Conservation (phyloP, 345 rosid genomes). For the Pistacia atlantica region DNA sequence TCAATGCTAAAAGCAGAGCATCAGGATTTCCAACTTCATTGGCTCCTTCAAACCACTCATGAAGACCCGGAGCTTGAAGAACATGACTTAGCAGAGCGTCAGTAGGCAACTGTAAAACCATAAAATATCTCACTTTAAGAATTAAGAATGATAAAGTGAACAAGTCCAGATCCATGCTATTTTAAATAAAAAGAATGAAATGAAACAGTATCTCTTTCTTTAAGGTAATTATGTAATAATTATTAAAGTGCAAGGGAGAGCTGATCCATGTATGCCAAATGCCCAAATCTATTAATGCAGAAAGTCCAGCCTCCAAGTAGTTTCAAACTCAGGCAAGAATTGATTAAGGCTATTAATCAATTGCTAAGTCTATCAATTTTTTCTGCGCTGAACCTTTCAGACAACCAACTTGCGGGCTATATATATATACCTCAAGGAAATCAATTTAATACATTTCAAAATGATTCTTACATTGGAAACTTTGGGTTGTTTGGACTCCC, state of each 20-base stretch:
- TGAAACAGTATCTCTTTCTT: background rate
- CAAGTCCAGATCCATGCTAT: background rate
- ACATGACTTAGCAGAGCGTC: slow-evolving; percentile 67
- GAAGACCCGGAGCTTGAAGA: slow-evolving; percentile 67
- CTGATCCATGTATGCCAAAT: background rate
- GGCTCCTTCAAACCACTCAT: slow-evolving; percentile 78
- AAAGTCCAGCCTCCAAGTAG: too few species aligned
- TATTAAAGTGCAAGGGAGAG: background rate
- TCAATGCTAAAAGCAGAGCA: slow-evolving; percentile 88
- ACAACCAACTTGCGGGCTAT: background rate
- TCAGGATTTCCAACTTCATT: slow-evolving; percentile 81
- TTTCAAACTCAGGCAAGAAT: too few species aligned
- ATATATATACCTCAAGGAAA: slow-evolving; percentile 3
- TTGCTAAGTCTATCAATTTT: background rate
- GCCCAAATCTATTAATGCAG: too few species aligned
- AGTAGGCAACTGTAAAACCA: slow-evolving; percentile 57
- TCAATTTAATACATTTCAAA: background rate
- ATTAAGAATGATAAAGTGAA: background rate
- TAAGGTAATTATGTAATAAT: background rate
- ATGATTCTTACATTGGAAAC: slow-evolving; percentile 8
- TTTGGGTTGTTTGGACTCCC: slow-evolving; percentile 6
- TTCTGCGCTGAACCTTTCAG: background rate
- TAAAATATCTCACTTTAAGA: background rate
- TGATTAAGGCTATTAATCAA: too few species aligned
- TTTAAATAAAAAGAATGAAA: background rate